A percentile compares a stretch with the other conserved stretches of the same genome.
Evolutionary conservation across 805 yeast species (phyloP).

Genomic region (Nakazawaea wickerhamii): DNA sequence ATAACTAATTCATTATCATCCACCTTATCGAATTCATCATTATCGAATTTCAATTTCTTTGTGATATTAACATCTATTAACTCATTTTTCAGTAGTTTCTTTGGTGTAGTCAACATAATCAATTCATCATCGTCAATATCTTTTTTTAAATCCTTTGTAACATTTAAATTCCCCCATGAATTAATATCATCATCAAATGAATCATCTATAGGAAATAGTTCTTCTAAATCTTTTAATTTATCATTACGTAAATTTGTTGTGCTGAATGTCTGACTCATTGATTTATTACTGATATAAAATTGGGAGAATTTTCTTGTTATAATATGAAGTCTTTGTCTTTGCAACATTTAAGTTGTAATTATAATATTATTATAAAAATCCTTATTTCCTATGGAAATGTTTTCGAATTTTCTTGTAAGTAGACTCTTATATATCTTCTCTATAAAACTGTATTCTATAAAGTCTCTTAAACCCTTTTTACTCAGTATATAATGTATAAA

Average conservation of each 20-base stretch:
- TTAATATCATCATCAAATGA: conserved; percentile 7
- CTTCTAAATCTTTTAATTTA: conserved; percentile 6
- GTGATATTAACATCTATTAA: neutral
- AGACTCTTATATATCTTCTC: no score
- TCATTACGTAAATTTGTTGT: neutral
- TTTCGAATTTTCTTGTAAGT: no score
- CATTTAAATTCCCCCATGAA: neutral
- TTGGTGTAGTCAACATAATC: conserved; percentile 1
- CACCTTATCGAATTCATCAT: neutral
- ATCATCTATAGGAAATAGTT: conserved; percentile 4
- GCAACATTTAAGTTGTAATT: no score
- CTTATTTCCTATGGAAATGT: no score
- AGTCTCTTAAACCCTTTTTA: no score
- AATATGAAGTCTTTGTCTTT: neutral
- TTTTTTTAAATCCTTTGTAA: neutral
- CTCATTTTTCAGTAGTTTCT: neutral
- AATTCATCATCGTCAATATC: conserved; percentile 8
- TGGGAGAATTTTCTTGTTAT: neutral
- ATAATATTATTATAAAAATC: no score
- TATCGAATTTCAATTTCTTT: conserved; percentile 1
- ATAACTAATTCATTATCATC: neutral
- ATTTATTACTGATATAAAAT: neutral
- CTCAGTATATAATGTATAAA: no score
- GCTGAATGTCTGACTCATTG: neutral
- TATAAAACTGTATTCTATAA: no score